These are phyloP conservation scores for Ophiosphaerella narmari DNA, from an alignment of 2,329 filamentous ascomycete species.

Conservation along the genomic window DNA sequence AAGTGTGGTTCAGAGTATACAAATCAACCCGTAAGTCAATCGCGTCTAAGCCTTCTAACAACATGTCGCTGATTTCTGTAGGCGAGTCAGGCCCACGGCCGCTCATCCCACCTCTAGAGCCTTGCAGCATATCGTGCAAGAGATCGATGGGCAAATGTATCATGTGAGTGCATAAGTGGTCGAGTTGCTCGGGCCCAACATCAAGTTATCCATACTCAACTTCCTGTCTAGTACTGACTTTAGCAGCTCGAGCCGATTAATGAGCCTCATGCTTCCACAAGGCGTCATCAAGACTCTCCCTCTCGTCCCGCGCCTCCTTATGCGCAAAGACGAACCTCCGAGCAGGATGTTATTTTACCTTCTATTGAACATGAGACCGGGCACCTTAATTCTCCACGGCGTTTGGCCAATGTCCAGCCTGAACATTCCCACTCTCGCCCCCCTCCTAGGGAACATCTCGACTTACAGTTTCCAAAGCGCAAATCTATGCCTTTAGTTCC, in stretches of 20 bases:
- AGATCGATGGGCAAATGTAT: constrained; percentile 36
- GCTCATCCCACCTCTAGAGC: constrained; percentile 12
- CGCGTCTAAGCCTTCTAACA: background rate
- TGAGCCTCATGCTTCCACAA: constrained; percentile 13
- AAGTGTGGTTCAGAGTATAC: constrained; percentile 12
- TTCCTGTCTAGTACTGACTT: constrained; percentile 23
- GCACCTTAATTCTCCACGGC: constrained; percentile 23
- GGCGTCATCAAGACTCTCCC: constrained; percentile 20
- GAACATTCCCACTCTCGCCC: constrained; percentile 9
- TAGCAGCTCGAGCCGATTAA: constrained; percentile 37
- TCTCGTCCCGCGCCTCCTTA: constrained; percentile 12
- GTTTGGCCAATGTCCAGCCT: constrained; percentile 5
- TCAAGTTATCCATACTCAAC: constrained; percentile 8
- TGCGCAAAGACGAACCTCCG: constrained; percentile 28
- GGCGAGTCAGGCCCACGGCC: constrained; percentile 16
- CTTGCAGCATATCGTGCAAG: constrained; percentile 24
- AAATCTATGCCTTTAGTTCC: constrained; percentile 16
- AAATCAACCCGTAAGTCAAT: constrained; percentile 24
- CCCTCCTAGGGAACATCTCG: constrained; percentile 8
- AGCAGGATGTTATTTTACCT: constrained; percentile 39
- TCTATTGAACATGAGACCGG: constrained; percentile 40
- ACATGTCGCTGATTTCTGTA: constrained; percentile 18
- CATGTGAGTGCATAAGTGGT: constrained; percentile 37
- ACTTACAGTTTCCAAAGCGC: constrained; percentile 22
- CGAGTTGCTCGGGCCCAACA: constrained; percentile 17